These are phyloP conservation scores for Phylloboletellus chloephorus DNA, from an alignment of 1,284 basidiomycete genomes.

Conservation along the genomic window DNA sequence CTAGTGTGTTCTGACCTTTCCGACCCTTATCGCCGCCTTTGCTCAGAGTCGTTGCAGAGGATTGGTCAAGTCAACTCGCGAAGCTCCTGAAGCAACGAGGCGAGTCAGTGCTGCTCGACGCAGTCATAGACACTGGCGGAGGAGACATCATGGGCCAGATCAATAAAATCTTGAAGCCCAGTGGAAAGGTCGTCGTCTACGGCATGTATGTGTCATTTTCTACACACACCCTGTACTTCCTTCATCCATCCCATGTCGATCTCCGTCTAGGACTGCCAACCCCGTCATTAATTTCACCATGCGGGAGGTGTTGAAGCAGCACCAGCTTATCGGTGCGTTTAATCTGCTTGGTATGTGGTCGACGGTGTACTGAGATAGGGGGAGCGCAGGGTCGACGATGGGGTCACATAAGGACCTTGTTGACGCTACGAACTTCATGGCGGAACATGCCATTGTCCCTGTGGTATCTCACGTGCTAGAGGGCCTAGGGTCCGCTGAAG, in stretches of 20 bases:
- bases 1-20: slow-evolving; percentile 38
- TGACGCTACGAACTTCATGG: slow-evolving; percentile 67
- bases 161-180: slow-evolving; percentile 56
- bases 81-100: slow-evolving; percentile 41
- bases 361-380: slow-evolving; percentile 12
- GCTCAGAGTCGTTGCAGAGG: slow-evolving; percentile 35
- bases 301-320: slow-evolving; percentile 75
- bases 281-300: slow-evolving; percentile 68
- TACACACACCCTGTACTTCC: neutral
- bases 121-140: slow-evolving; percentile 80
- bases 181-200: slow-evolving; percentile 72
- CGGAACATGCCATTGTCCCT: slow-evolving; percentile 64
- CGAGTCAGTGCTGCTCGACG: slow-evolving; percentile 44
- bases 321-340: slow-evolving; percentile 63
- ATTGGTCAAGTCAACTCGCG: slow-evolving; percentile 61
- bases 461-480: slow-evolving; percentile 69
- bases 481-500: slow-evolving; percentile 62
- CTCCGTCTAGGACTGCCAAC: slow-evolving; percentile 54
- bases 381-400: slow-evolving; percentile 67
- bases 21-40: neutral
- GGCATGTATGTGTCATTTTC: slow-evolving; percentile 55
- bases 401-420: slow-evolving; percentile 75
- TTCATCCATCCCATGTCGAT: slow-evolving; percentile 13
- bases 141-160: slow-evolving; percentile 67
- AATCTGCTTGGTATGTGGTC: slow-evolving; percentile 3